Conservation (phyloP, 2,329 filamentous ascomycete species). For the Penicillium sp. region DNA sequence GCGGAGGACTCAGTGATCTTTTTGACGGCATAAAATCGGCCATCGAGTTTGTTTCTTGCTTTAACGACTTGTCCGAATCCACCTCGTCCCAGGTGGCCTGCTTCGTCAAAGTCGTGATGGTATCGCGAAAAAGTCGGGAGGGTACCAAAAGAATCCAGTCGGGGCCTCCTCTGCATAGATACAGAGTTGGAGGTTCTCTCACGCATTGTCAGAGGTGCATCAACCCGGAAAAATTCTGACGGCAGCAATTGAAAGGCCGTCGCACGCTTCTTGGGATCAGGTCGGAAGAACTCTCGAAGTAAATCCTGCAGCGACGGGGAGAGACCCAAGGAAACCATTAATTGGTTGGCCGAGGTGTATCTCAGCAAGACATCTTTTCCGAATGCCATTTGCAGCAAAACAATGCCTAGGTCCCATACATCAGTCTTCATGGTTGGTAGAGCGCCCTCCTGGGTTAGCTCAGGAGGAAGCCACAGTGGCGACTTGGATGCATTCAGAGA, state of each 20-base stretch:
- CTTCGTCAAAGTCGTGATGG: constrained; percentile 84
- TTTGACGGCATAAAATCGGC: constrained; percentile 92
- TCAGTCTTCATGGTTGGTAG: constrained; percentile 73
- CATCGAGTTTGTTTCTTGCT: constrained; percentile 89
- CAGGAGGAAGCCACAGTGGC: constrained; percentile 80
- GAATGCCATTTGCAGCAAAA: constrained; percentile 93
- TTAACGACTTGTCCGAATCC: constrained; percentile 97
- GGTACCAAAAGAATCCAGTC: constrained; percentile 63
- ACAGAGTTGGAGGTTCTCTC: constrained; percentile 46
- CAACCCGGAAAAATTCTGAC: constrained; percentile 49
- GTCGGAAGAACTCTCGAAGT: constrained; percentile 78
- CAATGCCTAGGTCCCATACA: constrained; percentile 90
- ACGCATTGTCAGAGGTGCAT: constrained; percentile 38
- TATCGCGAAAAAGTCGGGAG: constrained; percentile 69
- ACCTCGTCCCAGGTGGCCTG: constrained; percentile 84
- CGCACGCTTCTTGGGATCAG: constrained; percentile 79
- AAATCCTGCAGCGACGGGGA: constrained; percentile 78
- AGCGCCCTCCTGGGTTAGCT: constrained; percentile 63
- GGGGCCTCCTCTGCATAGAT: constrained; percentile 52
- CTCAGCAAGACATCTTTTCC: constrained; percentile 74
- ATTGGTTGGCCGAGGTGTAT: constrained; percentile 74
- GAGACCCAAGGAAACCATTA: constrained; percentile 70
- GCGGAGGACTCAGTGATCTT: constrained; percentile 86
- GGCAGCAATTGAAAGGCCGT: constrained; percentile 74
- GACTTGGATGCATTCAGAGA: constrained; percentile 64